These are phyloP conservation scores for Juncus inflexus DNA, from an alignment of 176 grass and related monocot species.

Conservation along the genomic window DNA sequence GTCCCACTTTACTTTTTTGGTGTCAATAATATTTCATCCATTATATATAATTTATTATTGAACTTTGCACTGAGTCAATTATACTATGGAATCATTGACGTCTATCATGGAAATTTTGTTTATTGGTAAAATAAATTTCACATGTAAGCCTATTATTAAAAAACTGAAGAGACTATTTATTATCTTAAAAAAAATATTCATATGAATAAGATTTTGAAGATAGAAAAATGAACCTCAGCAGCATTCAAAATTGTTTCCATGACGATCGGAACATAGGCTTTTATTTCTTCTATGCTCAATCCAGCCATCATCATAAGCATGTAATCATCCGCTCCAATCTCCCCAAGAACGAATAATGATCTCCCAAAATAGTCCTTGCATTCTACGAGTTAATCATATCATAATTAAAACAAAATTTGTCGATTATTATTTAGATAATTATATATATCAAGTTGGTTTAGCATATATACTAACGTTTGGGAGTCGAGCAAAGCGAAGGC, in stretches of 20 bases:
- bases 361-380: constrained; percentile 31
- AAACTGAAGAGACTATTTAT: neutral
- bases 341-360: constrained; percentile 46
- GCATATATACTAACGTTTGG: constrained; percentile 30
- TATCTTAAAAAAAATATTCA: neutral
- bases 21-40: no score
- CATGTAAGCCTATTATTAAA: neutral
- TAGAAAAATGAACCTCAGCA: constrained; percentile 36
- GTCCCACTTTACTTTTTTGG: no score
- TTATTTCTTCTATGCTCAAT: constrained; percentile 28
- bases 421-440: neutral
- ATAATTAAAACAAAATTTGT: neutral
- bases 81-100: no score
- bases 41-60: neutral
- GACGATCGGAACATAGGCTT: constrained; percentile 20
- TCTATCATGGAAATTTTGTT: no score
- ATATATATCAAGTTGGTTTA: neutral
- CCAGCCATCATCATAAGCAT: neutral
- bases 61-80: no score
- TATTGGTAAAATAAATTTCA: no score
- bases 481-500: constrained; percentile 25
- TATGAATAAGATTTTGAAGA: neutral
- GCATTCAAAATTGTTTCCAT: constrained; percentile 26
- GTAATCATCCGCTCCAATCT: constrained; percentile 48
- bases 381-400: constrained; percentile 11